Conservation (phyloP, 2,329 filamentous ascomycete genomes). For the Aspergillus bombycis region DNA sequence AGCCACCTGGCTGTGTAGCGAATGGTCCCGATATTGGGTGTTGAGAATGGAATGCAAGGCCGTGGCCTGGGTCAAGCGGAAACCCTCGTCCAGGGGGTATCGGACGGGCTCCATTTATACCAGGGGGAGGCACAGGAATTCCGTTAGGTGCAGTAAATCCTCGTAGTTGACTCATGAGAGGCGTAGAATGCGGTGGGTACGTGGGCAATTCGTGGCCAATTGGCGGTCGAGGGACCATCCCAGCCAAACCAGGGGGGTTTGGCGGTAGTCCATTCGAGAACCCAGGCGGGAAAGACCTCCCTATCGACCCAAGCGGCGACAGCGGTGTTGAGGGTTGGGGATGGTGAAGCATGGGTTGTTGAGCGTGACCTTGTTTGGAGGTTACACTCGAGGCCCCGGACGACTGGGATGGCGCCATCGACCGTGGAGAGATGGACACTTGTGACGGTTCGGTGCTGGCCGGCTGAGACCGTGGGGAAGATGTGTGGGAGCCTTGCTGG, state of each 20-base stretch:
- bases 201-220: constrained; percentile 58
- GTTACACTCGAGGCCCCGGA: constrained; percentile 67
- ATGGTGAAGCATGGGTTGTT: constrained; percentile 57
- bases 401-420: constrained; percentile 66
- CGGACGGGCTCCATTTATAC: constrained; percentile 64
- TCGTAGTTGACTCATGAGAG: constrained; percentile 59
- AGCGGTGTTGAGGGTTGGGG: constrained; percentile 64
- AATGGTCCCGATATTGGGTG: constrained; percentile 47
- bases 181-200: constrained; percentile 56
- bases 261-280: constrained; percentile 56
- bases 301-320: constrained; percentile 66
- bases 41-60: constrained; percentile 46
- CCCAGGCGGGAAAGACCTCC: constrained; percentile 58
- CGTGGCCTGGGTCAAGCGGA: constrained; percentile 50
- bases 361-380: constrained; percentile 61
- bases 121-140: constrained; percentile 55
- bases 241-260: constrained; percentile 58
- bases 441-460: constrained; percentile 62
- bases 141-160: constrained; percentile 55
- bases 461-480: constrained; percentile 62
- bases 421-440: constrained; percentile 62
- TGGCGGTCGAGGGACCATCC: constrained; percentile 55
- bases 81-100: constrained; percentile 60
- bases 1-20: constrained; percentile 39
- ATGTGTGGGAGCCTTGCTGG: constrained; percentile 73